These are phyloP conservation scores for Colletotrichum lupini DNA, from an alignment of 2,329 filamentous ascomycete species.

Conservation along the genomic window DNA sequence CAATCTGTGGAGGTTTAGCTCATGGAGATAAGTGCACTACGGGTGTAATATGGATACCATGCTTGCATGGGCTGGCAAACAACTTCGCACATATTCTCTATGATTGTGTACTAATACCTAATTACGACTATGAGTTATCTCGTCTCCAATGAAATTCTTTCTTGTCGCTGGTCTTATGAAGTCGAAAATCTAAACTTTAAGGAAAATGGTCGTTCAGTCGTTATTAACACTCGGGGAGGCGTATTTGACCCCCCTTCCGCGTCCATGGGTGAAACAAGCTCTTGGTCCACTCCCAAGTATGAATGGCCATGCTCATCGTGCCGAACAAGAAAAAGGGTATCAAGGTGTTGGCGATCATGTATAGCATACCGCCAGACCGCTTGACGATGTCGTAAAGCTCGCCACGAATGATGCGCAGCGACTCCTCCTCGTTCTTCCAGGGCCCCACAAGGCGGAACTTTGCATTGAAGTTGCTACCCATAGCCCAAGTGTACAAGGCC, in stretches of 20 bases:
- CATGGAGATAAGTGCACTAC: too few species aligned
- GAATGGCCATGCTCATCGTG: slow-evolving; percentile 44
- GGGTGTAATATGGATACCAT: not conserved
- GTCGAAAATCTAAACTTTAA: not conserved
- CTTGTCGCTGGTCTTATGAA: not conserved
- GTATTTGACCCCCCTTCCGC: slow-evolving; percentile 2
- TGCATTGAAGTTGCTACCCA: slow-evolving; percentile 60
- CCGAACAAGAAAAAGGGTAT: slow-evolving; percentile 51
- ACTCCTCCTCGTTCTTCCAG: slow-evolving; percentile 50
- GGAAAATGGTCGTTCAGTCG: not conserved
- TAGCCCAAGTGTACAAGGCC: slow-evolving; percentile 55
- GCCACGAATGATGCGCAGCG: slow-evolving; percentile 50
- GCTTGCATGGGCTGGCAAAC: not conserved
- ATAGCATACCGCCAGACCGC: slow-evolving; percentile 49
- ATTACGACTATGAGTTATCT: not conserved
- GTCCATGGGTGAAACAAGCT: not conserved
- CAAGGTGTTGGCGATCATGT: slow-evolving; percentile 51
- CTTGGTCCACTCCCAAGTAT: slow-evolving; percentile 29
- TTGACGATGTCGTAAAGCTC: slow-evolving; percentile 54
- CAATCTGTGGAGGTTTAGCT: too few species aligned
- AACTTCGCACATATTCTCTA: too few species aligned
- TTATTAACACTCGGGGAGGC: slow-evolving; percentile 16
- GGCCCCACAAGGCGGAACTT: slow-evolving; percentile 60
- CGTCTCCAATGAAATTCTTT: not conserved
- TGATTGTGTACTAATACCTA: not conserved